Percentiles rank a stretch among this genome's conserved stretches.
phyloP scores from a whole-genome alignment of 2,329 filamentous ascomycete genomes.

The Fusarium subtropicale region DNA sequence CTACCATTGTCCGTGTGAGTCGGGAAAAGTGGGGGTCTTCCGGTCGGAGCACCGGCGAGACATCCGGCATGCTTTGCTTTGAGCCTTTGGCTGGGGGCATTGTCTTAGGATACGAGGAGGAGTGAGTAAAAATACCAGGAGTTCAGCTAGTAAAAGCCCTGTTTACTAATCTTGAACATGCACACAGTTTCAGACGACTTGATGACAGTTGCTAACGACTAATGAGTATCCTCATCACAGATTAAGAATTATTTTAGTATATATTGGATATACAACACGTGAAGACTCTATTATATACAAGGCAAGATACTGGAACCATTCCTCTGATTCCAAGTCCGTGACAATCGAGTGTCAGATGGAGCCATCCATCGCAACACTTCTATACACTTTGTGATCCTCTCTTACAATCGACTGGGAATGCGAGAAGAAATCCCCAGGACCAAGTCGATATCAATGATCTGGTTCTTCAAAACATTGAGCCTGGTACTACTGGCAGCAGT shows the following conservation, averaged over 20 bases:
- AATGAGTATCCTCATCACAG: too few species aligned
- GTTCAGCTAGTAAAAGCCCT: neutral
- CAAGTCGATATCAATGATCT: neutral
- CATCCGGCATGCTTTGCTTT: neutral
- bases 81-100: neutral
- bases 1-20: conserved; percentile 1
- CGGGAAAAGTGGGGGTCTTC: conserved; percentile 16
- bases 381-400: neutral
- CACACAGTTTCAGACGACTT: neutral
- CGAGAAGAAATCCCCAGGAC: neutral
- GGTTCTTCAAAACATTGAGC: neutral
- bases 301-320: too few species aligned
- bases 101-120: too few species aligned
- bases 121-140: too few species aligned
- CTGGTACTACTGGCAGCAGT: neutral
- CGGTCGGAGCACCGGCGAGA: neutral
- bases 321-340: neutral
- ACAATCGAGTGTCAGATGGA: neutral
- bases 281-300: neutral
- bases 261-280: neutral
- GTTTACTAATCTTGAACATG: neutral
- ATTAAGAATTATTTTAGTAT: neutral
- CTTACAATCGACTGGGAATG: neutral
- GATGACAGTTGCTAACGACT: neutral
- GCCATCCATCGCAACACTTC: neutral